phyloP scores from a whole-genome alignment of 306 rosid genomes.

The Inga laurina region DNA sequence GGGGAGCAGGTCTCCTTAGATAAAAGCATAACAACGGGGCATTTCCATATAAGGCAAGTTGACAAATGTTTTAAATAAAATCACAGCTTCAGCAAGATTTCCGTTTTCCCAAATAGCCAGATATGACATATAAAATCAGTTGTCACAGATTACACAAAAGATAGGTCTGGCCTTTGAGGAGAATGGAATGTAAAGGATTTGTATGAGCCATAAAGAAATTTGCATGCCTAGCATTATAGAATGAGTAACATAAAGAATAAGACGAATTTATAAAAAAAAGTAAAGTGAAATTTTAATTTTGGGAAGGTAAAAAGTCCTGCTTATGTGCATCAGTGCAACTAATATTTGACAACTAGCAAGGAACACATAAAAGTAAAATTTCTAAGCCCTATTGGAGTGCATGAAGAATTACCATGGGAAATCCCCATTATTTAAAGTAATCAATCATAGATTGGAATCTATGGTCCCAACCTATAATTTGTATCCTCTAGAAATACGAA shows the following conservation, averaged over 20 bases:
- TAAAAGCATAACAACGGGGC: neutral
- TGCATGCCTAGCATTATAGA: neutral
- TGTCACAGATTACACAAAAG: neutral
- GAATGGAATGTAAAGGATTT: neutral
- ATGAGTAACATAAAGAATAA: neutral
- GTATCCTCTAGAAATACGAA: constrained; percentile 17
- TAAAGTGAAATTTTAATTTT: constrained; percentile 9
- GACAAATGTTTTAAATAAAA: neutral
- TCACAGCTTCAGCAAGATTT: neutral
- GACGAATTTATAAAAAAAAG: neutral
- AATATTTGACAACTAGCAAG: neutral
- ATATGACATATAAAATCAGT: neutral
- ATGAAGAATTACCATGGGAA: constrained; percentile 1
- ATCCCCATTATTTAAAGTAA: constrained; percentile 17
- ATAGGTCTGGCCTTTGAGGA: neutral
- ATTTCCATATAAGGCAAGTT: neutral
- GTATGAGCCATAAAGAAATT: neutral
- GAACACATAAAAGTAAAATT: neutral
- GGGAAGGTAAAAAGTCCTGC: neutral
- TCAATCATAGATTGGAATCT: constrained; percentile 15
- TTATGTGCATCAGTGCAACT: neutral
- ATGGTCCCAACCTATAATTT: neutral
- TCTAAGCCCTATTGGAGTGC: neutral
- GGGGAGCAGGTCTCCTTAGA: neutral
- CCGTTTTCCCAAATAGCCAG: neutral